phyloP scores from a whole-genome alignment of 768 basidiomycete genomes.

The Suillus luteus region DNA sequence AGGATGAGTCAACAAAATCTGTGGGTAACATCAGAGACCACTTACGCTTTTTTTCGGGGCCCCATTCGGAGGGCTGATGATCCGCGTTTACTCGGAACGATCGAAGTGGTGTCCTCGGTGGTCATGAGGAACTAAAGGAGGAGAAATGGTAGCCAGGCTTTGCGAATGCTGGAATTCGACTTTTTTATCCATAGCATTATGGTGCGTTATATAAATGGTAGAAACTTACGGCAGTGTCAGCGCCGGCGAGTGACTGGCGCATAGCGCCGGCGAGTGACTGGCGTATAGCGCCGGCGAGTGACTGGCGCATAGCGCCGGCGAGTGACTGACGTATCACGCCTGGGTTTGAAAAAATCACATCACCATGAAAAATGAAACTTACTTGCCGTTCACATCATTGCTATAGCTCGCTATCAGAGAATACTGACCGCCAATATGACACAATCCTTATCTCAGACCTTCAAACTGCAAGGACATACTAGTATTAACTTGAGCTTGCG shows the following conservation, averaged over 20 bases:
- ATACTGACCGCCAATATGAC: not conserved
- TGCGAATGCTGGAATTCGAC: no score
- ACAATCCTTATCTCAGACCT: not conserved
- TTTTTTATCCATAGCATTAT: no score
- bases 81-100: not conserved
- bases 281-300: no score
- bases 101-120: not conserved
- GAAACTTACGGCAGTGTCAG: not conserved
- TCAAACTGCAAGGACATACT: not conserved
- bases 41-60: conserved; percentile 16
- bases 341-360: no score
- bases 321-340: no score
- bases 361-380: no score
- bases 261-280: no score
- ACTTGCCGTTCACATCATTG: no score
- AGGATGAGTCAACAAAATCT: not conserved
- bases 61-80: conserved; percentile 18
- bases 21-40: not conserved
- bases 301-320: no score
- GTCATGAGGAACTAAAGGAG: not conserved
- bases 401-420: not conserved
- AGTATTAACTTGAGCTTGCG: not conserved
- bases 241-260: no score
- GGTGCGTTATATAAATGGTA: no score
- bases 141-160: not conserved